Evolutionary conservation across 768 basidiomycete genomes (phyloP).

Genomic region (Floccularia luteovirens): DNA sequence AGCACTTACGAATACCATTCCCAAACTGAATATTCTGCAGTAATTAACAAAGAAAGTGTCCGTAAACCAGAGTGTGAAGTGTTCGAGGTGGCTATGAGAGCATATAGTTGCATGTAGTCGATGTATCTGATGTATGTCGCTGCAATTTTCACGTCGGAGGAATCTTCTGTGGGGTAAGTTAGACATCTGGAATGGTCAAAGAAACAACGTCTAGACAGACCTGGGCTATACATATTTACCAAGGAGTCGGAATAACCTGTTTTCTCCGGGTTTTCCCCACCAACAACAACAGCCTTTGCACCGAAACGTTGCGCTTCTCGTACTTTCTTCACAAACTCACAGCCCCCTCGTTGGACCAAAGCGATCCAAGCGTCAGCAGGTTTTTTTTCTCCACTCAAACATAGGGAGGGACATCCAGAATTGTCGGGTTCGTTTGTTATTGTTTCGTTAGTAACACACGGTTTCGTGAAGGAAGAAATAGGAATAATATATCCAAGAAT

Average conservation of each 20-base stretch:
- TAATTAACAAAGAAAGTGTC: slow-evolving; percentile 72
- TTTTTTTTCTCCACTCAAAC: slow-evolving; percentile 41
- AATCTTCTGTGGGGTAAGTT: slow-evolving; percentile 49
- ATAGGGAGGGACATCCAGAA: slow-evolving; percentile 64
- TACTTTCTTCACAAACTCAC: slow-evolving; percentile 89
- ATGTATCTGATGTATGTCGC: slow-evolving; percentile 85
- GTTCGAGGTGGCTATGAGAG: slow-evolving; percentile 67
- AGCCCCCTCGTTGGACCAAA: slow-evolving; percentile 81
- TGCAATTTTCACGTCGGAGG: slow-evolving; percentile 77
- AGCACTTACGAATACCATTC: slow-evolving; percentile 84
- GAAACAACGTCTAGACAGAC: slow-evolving; percentile 28
- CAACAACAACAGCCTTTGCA: slow-evolving; percentile 87
- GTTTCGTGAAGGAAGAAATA: slow-evolving; percentile 51
- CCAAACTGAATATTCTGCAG: slow-evolving; percentile 76
- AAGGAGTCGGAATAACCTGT: slow-evolving; percentile 68
- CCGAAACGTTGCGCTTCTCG: slow-evolving; percentile 66
- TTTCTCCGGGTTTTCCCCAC: slow-evolving; percentile 64
- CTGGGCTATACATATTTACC: slow-evolving; percentile 90
- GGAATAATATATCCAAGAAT: slow-evolving; percentile 70
- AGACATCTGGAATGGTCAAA: slow-evolving; percentile 5
- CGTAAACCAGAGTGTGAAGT: slow-evolving; percentile 72
- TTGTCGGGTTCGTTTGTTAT: slow-evolving; percentile 23
- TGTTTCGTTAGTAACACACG: slow-evolving; percentile 34
- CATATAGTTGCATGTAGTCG: slow-evolving; percentile 64
- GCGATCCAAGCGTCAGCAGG: slow-evolving; percentile 86